Base-by-base conservation (phyloP, 2,329 filamentous ascomycete genomes). In the Pseudomassariella vexata region DNA sequence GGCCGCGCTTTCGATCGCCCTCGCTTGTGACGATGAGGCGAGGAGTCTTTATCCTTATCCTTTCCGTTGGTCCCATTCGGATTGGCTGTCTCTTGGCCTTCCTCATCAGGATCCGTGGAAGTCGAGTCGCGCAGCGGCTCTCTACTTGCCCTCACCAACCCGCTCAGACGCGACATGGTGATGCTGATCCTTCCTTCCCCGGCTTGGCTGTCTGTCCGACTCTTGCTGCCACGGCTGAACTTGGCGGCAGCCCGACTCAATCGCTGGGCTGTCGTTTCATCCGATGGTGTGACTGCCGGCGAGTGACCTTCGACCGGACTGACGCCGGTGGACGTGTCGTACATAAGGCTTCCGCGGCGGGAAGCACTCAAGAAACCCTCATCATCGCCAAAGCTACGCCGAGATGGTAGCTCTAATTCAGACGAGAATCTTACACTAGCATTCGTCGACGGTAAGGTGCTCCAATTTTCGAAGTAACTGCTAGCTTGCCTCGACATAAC, bases 101-200 rank as follows among this genome's bases (percentile, higher is more conserved):
- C 46, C 2, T 49, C 47, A 23, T 49, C 44, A 11, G 37, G 32
- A 23, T 45, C 37, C 24, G 36, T 41, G 18, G 43, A 35, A 5
- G 40, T 40, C 11, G 46, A 39, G 10, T 60, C 59, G 21, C 57
- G 55, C 34, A 65, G 47, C 0, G 57, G 61, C 37, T 77, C 73
- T 45, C 63, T 72, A 55, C 68, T 73, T 7, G 63, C 45, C 30
- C 65, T 68, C 45, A 68, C 66, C 6, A 76, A 60, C 0, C 67
- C 64, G 8, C 66, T 67, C 4, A 76, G 53, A n/a, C 71, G 66
- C 11, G 66, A 68, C 50, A 80, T 75, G 3, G 70, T 73, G 12
- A 70, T 58, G 46, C 71, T 77, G 35, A 77, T 68, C 4, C 76
- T 65, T 11, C 64, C 65, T 42, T 80, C 76, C 18, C 74, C 72